Evolutionary conservation across 2,329 filamentous ascomycete genomes (phyloP), one percentile per base, ranked within the genome.

Genomic region (Aspergillus tanneri): DNA sequence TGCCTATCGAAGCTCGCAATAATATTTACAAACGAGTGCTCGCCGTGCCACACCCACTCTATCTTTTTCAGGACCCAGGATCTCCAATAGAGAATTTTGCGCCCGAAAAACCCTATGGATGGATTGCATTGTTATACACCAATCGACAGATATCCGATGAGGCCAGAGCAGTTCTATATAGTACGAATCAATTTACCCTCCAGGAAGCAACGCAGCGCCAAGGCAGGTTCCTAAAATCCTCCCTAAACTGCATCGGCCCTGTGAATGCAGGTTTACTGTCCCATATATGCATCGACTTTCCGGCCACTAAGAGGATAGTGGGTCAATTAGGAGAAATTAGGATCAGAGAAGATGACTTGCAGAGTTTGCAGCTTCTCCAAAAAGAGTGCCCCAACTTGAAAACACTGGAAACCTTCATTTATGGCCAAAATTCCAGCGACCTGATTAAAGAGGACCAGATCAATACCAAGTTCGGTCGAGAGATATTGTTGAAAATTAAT

Each of bases 1-100:
- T 52, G 1, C 37, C 41, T 7, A 35, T 38, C n/a, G 8, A 37
- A 7, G 11, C 38, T n/a, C 25, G 41, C 2, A 30, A 41, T 2
- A 24, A 3, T 12, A 43, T 46, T 21, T 52, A 52, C 32, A 14
- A 39, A 39, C 24, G 12, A 11, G 24, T 43, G 5, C 46, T 52
- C 14, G 12, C 19, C 10, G 7, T 52, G 16, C 32, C 42, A n/a
- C 38, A 49, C n/a, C 37, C 32, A 38, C 14, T 48, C 10, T 44
- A 25, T n/a, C 21, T 52, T 14, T 52, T 52, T 10, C 30, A 52
- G n/a, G 49, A 48, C 7, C 42, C 49, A 3, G 41, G 41, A 12
- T 43, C 18, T 22, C 32, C n/a, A 25, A 4, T 48, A 12, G 49
- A 35, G 11, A 12, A n/a, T 3, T 52, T 52, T 19, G 32, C 16